These are phyloP conservation scores for Penicillium digitatum DNA, from an alignment of 2,329 filamentous ascomycete genomes.

Conservation along the genomic window DNA sequence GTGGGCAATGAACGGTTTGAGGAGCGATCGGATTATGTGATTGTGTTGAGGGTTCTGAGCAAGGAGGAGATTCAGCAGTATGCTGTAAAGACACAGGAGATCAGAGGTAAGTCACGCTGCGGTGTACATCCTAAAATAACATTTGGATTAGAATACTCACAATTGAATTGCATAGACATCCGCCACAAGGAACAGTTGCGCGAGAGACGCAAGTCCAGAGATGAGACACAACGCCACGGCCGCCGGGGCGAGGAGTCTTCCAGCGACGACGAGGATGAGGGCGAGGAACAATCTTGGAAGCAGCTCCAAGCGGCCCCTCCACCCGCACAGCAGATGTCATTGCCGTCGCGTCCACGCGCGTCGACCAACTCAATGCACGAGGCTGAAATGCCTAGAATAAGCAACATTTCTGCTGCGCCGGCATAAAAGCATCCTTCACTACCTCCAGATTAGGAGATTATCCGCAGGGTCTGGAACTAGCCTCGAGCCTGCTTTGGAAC, in stretches of 20 bases:
- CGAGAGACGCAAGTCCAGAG: constrained; percentile 40
- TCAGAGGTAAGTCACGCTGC: constrained; percentile 61
- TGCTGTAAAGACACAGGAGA: constrained; percentile 72
- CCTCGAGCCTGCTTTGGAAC: background rate
- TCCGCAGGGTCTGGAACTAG: background rate
- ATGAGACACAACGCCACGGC: constrained; percentile 42
- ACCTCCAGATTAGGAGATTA: background rate
- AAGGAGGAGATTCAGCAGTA: constrained; percentile 88
- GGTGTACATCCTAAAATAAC: background rate
- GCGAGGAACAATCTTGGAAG: constrained; percentile 27
- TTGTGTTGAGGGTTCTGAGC: constrained; percentile 80
- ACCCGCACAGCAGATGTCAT: constrained; percentile 9
- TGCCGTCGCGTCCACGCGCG: constrained; percentile 18
- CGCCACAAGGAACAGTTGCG: constrained; percentile 37
- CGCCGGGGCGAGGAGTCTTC: constrained; percentile 29
- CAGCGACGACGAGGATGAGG: constrained; percentile 38
- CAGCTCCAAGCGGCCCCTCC: constrained; percentile 32
- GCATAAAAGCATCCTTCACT: constrained; percentile 1
- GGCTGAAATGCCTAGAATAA: constrained; percentile 7
- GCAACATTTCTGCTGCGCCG: constrained; percentile 7
- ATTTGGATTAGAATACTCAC: constrained; percentile 3
- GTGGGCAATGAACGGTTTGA: constrained; percentile 88
- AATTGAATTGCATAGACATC: constrained; percentile 27
- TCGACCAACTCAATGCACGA: constrained; percentile 13
- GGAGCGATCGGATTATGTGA: constrained; percentile 87